These are phyloP conservation scores for Aureobasidium sp. DNA, from an alignment of 2,329 filamentous ascomycete genomes.

Conservation along the genomic window DNA sequence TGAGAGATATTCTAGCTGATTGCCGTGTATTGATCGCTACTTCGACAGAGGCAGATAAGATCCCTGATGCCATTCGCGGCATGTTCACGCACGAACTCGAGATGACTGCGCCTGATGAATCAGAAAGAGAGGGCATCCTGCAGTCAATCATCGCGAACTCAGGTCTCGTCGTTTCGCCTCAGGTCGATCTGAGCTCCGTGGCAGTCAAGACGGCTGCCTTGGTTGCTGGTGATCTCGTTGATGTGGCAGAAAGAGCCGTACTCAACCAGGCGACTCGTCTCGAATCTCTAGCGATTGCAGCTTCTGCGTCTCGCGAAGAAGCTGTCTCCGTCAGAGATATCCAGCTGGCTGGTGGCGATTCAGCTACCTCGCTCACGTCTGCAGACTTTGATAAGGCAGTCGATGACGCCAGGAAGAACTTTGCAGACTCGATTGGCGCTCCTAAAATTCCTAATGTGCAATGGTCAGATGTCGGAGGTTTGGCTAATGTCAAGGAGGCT, in stretches of 20 bases:
- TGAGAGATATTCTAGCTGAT: conserved; percentile 75
- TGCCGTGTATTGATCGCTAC: conserved; percentile 82
- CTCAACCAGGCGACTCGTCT: conserved; percentile 69
- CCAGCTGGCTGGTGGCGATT: conserved; percentile 75
- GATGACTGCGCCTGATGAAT: conserved; percentile 85
- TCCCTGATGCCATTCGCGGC: conserved; percentile 80
- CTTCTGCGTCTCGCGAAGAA: conserved; percentile 23
- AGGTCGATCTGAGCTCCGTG: conserved; percentile 75
- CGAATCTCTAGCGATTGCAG: conserved; percentile 55
- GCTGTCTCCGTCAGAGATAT: conserved; percentile 62
- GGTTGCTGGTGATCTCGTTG: conserved; percentile 86
- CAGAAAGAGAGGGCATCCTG: conserved; percentile 81
- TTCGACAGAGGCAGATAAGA: conserved; percentile 89
- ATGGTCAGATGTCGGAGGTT: conserved; percentile 91
- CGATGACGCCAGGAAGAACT: conserved; percentile 93
- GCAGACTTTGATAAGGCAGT: conserved; percentile 87
- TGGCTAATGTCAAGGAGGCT: conserved; percentile 93
- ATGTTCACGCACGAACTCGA: conserved; percentile 95
- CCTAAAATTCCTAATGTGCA: conserved; percentile 96
- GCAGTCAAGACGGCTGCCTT: conserved; percentile 93
- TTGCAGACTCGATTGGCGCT: conserved; percentile 92
- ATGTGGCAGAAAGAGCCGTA: conserved; percentile 84
- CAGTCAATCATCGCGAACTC: conserved; percentile 67
- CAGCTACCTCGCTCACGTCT: conserved; percentile 68
- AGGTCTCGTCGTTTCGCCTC: conserved; percentile 66